Conservation (phyloP, 768 basidiomycete species). For the Agaricus blazei region DNA sequence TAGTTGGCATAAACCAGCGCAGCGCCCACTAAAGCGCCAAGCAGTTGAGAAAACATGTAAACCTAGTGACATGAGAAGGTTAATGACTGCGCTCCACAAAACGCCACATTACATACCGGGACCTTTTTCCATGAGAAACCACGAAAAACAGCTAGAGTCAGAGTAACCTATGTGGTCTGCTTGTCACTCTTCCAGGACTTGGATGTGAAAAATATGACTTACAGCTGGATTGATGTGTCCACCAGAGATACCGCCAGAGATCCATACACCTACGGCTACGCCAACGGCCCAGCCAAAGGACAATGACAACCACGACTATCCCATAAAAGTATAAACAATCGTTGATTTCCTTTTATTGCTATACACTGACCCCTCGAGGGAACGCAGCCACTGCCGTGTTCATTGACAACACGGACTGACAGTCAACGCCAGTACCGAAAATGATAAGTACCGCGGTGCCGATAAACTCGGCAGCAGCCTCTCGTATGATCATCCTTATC, state of each 20-base stretch:
- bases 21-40: conserved; percentile 57
- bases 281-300: conserved; percentile 56
- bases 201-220: conserved; percentile 14
- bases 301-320: conserved; percentile 42
- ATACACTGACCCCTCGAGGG: conserved; percentile 47
- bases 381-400: conserved; percentile 38
- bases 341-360: background rate
- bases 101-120: conserved; percentile 32
- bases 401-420: conserved; percentile 49
- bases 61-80: conserved; percentile 13
- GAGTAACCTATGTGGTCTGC: conserved; percentile 46
- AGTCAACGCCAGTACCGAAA: conserved; percentile 54
- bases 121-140: conserved; percentile 81
- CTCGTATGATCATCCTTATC: conserved; percentile 31
- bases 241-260: conserved; percentile 60
- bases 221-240: conserved; percentile 76
- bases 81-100: background rate
- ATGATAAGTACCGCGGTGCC: conserved; percentile 55
- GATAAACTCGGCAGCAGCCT: conserved; percentile 61
- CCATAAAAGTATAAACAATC: too few species aligned
- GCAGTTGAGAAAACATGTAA: conserved; percentile 42
- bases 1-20: conserved; percentile 60
- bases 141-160: conserved; percentile 63
- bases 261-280: conserved; percentile 64
- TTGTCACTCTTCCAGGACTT: background rate